Evolutionary conservation across 441 rosid genomes (phyloP).

Genomic region (Aquilaria agallochum): DNA sequence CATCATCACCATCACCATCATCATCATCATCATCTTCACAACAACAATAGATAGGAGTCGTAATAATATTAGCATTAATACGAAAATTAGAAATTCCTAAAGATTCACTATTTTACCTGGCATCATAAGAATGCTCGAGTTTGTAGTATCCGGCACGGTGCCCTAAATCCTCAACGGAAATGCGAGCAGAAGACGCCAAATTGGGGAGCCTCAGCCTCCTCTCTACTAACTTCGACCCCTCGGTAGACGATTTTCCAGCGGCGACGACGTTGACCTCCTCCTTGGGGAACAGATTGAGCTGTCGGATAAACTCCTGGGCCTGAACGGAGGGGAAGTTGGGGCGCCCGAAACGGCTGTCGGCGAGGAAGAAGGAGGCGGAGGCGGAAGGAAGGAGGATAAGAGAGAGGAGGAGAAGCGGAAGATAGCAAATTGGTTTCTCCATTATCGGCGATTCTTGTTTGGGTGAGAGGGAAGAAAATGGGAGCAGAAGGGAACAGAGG

Average conservation of each 20-base stretch:
- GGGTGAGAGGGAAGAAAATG: not conserved
- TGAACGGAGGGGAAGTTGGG: constrained; percentile 58
- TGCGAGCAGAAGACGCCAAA: constrained; percentile 23
- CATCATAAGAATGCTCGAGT: constrained; percentile 68
- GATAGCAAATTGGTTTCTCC: constrained; percentile 23
- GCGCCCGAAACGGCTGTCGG: constrained; percentile 26
- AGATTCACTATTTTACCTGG: constrained; percentile 37
- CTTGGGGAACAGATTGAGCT: constrained; percentile 82
- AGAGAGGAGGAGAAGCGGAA: constrained; percentile 23
- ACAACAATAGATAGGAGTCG: too few species aligned
- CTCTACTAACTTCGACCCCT: constrained; percentile 51
- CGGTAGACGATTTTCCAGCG: constrained; percentile 16
- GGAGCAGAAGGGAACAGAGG: not conserved
- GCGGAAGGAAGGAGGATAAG: constrained; percentile 20
- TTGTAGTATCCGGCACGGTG: constrained; percentile 95
- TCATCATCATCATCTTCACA: too few species aligned
- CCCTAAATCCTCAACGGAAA: constrained; percentile 62
- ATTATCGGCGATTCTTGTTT: constrained; percentile 11
- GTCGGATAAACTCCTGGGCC: constrained; percentile 69
- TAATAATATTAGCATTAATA: too few species aligned
- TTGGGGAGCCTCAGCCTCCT: constrained; percentile 67
- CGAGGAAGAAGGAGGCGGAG: constrained; percentile 22
- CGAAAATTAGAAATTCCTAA: not conserved
- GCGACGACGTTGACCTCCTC: constrained; percentile 56
- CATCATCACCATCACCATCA: too few species aligned